These are phyloP conservation scores for Trichoderma asperelloides DNA, from an alignment of 495 filamentous ascomycete genomes.

Conservation along the genomic window DNA sequence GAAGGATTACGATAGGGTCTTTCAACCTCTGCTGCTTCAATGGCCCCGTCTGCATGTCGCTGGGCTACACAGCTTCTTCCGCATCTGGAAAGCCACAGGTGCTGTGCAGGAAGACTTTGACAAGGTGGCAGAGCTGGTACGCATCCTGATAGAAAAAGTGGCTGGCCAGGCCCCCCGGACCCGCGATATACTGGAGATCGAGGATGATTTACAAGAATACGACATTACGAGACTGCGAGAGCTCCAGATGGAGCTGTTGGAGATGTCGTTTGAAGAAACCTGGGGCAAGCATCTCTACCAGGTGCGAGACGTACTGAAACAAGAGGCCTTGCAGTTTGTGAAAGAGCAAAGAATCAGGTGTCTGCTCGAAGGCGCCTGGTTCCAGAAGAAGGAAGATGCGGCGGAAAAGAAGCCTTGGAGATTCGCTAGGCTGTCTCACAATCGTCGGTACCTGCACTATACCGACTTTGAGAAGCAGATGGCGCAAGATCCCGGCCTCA, in stretches of 20 bases:
- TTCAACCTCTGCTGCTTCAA: slow-evolving; percentile 80
- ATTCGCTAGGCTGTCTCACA: slow-evolving; percentile 84
- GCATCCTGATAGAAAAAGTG: slow-evolving; percentile 86
- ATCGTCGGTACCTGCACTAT: slow-evolving; percentile 84
- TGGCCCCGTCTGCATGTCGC: slow-evolving; percentile 94
- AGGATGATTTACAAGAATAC: slow-evolving; percentile 79
- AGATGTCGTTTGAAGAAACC: slow-evolving; percentile 83
- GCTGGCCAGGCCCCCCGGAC: slow-evolving; percentile 75
- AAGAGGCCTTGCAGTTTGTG: slow-evolving; percentile 89
- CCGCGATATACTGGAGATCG: slow-evolving; percentile 80
- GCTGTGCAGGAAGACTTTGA: slow-evolving; percentile 81
- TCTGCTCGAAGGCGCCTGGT: slow-evolving; percentile 84
- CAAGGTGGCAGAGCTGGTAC: slow-evolving; percentile 82
- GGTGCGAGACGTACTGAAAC: slow-evolving; percentile 85
- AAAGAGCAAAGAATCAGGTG: slow-evolving; percentile 96
- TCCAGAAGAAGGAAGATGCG: slow-evolving; percentile 45
- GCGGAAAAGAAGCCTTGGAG: slow-evolving; percentile 49
- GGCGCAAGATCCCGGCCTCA: slow-evolving; percentile 59
- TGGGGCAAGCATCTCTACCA: slow-evolving; percentile 87
- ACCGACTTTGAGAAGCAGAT: slow-evolving; percentile 68
- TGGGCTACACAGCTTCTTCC: slow-evolving; percentile 80
- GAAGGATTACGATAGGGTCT: slow-evolving; percentile 74
- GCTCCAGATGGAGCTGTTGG: slow-evolving; percentile 90
- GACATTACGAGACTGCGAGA: slow-evolving; percentile 68
- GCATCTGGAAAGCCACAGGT: slow-evolving; percentile 83